Conservation (phyloP, 2,329 filamentous ascomycete species). For the Trichoderma lentiforme region DNA sequence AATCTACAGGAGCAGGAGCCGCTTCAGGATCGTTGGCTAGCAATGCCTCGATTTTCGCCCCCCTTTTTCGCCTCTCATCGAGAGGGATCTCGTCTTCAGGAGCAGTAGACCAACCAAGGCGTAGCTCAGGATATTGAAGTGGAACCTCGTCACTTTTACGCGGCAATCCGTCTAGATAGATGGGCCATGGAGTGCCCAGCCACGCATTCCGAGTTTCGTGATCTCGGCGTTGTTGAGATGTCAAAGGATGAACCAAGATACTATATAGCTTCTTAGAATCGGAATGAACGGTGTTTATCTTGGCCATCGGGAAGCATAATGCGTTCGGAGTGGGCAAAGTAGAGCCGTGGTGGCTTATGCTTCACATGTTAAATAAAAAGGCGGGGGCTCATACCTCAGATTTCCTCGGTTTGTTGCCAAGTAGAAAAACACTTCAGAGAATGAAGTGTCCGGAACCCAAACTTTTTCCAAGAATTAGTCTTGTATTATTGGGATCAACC, state of each 20-base stretch:
- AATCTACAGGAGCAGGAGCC: conserved; percentile 27
- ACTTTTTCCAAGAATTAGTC: conserved; percentile 22
- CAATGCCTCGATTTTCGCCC: conserved; percentile 31
- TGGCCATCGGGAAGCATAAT: background rate
- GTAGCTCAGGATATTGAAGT: conserved; percentile 32
- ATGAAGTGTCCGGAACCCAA: conserved; percentile 35
- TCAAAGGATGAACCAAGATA: conserved; percentile 33
- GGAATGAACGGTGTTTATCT: background rate
- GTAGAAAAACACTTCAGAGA: conserved; percentile 36
- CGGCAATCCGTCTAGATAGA: conserved; percentile 31
- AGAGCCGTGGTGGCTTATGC: background rate
- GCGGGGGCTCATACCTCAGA: conserved; percentile 23
- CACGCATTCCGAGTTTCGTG: conserved; percentile 34
- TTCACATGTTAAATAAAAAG: background rate
- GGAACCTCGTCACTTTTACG: conserved; percentile 26
- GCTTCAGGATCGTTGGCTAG: conserved; percentile 30
- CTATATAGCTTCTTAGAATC: conserved; percentile 16
- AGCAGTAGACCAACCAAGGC: conserved; percentile 30
- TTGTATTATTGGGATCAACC: background rate
- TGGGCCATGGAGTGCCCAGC: conserved; percentile 34
- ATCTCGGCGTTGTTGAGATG: conserved; percentile 30
- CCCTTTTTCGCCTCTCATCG: conserved; percentile 30
- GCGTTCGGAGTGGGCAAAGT: background rate
- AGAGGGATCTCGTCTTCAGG: conserved; percentile 29
- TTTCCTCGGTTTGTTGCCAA: conserved; percentile 32